These are phyloP conservation scores for Anisodus tanguticus DNA, from an alignment of 257 asterid species.

Conservation along the genomic window DNA sequence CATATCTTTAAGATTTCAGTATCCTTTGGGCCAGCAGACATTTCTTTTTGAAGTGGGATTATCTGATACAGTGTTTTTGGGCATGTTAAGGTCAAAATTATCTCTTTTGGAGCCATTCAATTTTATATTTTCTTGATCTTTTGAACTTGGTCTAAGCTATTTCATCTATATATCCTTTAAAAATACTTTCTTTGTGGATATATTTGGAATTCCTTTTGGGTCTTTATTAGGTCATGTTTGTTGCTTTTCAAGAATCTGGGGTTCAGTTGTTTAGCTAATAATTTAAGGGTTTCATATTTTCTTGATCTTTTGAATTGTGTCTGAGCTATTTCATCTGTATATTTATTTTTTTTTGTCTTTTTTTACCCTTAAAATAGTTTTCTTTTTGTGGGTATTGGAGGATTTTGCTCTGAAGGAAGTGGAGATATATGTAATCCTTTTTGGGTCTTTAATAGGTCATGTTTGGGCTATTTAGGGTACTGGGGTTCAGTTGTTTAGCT, in stretches of 20 bases:
- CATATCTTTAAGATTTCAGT: constrained; percentile 26
- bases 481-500: constrained; percentile 14
- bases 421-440: constrained; percentile 1
- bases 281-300: neutral
- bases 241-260: neutral
- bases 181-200: neutral
- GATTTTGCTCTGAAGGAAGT: neutral
- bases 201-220: no score
- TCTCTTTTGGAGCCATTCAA: neutral
- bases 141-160: neutral
- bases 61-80: constrained; percentile 24
- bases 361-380: neutral
- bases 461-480: neutral
- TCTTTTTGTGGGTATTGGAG: neutral
- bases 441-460: constrained; percentile 15
- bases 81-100: constrained; percentile 14
- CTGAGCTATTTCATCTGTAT: neutral
- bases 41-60: constrained; percentile 26
- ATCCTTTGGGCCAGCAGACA: constrained; percentile 21
- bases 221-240: neutral
- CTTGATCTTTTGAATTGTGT: neutral
- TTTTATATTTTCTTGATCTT: neutral
- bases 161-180: neutral
- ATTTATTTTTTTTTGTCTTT: no score
- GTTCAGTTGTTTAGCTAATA: neutral